A percentile compares a stretch with the other conserved stretches of the same genome.
phyloP scores from a whole-genome alignment of 345 rosid species.

The Lepidium africanum region DNA sequence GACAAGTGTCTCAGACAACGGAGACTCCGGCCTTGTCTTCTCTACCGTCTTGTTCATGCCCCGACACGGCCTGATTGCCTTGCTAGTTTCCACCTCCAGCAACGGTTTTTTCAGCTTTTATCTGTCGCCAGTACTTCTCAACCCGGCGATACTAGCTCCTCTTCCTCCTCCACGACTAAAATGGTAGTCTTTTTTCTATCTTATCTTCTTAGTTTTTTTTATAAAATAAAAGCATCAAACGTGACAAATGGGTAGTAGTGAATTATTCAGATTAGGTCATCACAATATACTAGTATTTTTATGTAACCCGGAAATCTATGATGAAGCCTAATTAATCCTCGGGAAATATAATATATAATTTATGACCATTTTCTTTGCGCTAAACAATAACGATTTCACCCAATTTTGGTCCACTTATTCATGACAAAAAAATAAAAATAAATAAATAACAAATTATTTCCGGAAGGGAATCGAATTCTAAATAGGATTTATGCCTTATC shows the following conservation, averaged over 20 bases:
- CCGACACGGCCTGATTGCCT: slow-evolving; percentile 42
- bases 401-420: no score
- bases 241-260: not conserved
- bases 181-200: slow-evolving; percentile 6
- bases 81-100: slow-evolving; percentile 45
- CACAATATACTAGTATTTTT: no score
- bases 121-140: not conserved
- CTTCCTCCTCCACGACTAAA: slow-evolving; percentile 6
- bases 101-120: slow-evolving; percentile 54
- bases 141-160: not conserved
- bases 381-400: no score
- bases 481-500: no score
- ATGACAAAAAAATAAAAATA: no score
- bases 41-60: slow-evolving; percentile 38
- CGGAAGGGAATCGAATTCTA: no score
- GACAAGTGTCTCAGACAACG: slow-evolving; percentile 56
- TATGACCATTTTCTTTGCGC: no score
- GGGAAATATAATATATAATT: no score
- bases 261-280: not conserved
- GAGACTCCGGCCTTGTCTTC: slow-evolving; percentile 57
- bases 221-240: not conserved
- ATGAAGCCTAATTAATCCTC: no score
- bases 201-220: not conserved
- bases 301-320: no score
- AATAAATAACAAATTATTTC: no score